A percentile compares a stretch with the other conserved stretches of the same genome.
Evolutionary conservation across 2,329 filamentous ascomycete species (phyloP).

Genomic region (Aspergillus amoenus): DNA sequence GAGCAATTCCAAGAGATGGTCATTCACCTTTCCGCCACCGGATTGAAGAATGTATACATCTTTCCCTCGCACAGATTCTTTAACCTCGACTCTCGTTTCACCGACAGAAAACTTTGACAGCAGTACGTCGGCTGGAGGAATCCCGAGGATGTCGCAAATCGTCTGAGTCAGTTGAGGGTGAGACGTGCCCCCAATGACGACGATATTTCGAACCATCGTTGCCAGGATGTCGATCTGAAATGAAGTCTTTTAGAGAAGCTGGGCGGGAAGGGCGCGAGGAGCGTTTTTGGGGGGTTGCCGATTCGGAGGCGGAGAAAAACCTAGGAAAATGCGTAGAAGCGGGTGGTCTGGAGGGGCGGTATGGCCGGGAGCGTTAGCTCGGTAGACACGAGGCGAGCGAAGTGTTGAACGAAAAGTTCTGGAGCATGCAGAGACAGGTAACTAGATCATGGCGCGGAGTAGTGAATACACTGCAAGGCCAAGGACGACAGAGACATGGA

Average conservation of each 20-base stretch:
- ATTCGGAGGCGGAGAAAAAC: constrained; percentile 24
- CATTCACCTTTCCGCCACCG: constrained; percentile 88
- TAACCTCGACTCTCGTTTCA: constrained; percentile 91
- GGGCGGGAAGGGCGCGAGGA: constrained; percentile 15
- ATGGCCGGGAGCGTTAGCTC: constrained; percentile 22
- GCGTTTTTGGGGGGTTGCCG: constrained; percentile 12
- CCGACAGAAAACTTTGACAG: constrained; percentile 92
- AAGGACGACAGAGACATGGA: constrained; percentile 22
- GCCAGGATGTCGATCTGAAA: constrained; percentile 12
- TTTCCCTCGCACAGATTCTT: constrained; percentile 94
- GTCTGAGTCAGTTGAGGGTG: constrained; percentile 84
- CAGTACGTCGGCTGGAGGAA: constrained; percentile 79
- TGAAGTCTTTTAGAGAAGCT: constrained; percentile 15
- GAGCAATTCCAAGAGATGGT: constrained; percentile 92
- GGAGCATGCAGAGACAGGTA: constrained; percentile 20
- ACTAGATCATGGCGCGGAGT: constrained; percentile 38
- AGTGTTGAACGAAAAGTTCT: constrained; percentile 12
- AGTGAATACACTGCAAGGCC: constrained; percentile 21
- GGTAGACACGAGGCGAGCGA: constrained; percentile 11
- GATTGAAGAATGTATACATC: constrained; percentile 99
- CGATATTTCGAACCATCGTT: constrained; percentile 88
- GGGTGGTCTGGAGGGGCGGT: constrained; percentile 30
- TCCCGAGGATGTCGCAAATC: constrained; percentile 84
- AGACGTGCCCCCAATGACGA: constrained; percentile 88
- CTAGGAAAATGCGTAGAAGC: constrained; percentile 26